Evolutionary conservation across 345 rosid genomes (phyloP), one percentile per base, ranked within the genome.

Genomic region (Corchorus olitorius): DNA sequence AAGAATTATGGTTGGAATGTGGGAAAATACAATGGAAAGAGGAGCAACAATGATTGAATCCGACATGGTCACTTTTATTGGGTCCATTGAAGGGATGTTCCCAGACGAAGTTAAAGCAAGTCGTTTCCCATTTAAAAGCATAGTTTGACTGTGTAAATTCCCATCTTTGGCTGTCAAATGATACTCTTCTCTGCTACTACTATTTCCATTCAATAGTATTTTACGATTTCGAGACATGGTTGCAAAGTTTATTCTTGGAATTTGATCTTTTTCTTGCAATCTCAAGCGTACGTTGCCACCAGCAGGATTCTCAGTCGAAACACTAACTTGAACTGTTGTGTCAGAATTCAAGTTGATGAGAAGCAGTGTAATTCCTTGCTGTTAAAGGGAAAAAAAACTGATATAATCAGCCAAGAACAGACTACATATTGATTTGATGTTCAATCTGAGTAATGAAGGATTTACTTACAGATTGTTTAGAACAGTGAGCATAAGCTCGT

Each of bases 401-500:
- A 50, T 72, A 27, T 9, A 27, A 63, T 55, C 76, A 65, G 27
- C 48, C 17, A 0, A 61, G 60, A 4, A 4, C 3, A 4, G 20
- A 65, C 8, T 45, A 43, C 27, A 39, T 4, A 1, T 14, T 33
- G 9, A 17, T 55, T 35, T 49, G 58, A 70, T 55, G 27, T 4
- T 34, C 27, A 70, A 41, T 54, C 65, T n/a, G 65, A n/a, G 61
- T 22, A 27, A 27, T 27, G 35, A 53, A 43, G 73, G 20, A 12
- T 37, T 45, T 16, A 80, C 92, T 77, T 77, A 90, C 96, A 17
- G 95, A 89, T 81, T 83, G 79, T 82, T 89, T 91, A 64, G 98
- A 88, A 65, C 97, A 92, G 70, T 96, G 97, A 15, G 97, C 81
- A 75, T 96, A 96, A 2, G 94, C 82, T 10, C 97, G 92, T 17